Evolutionary conservation across 257 asterid species (phyloP).

Genomic region (Salvia splendens): DNA sequence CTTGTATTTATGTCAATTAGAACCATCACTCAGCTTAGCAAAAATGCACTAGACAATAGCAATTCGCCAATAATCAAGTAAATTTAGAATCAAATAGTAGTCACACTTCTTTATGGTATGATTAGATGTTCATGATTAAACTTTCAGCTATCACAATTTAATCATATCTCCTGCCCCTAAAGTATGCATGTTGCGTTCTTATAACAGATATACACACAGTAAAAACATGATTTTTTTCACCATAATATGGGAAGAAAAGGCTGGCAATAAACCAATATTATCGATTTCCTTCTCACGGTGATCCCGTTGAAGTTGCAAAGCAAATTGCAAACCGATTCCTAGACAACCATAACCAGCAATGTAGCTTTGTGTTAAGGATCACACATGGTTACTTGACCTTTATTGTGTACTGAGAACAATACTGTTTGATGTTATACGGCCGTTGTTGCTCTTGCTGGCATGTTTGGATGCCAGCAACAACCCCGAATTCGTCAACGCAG

Average conservation of each 20-base stretch:
- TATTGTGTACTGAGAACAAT: background rate
- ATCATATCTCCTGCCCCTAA: background rate
- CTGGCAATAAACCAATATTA: background rate
- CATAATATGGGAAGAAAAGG: too few species aligned
- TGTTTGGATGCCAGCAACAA: constrained; percentile 34
- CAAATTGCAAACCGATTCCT: constrained; percentile 32
- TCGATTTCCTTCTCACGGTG: constrained; percentile 29
- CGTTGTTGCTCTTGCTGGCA: constrained; percentile 32
- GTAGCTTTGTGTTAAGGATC: constrained; percentile 36
- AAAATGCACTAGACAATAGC: constrained; percentile 19
- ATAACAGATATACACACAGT: background rate
- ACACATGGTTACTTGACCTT: constrained; percentile 28
- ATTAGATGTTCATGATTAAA: constrained; percentile 27
- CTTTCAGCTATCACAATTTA: constrained; percentile 10
- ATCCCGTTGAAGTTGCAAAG: constrained; percentile 31
- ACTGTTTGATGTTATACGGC: constrained; percentile 6
- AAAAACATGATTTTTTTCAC: background rate
- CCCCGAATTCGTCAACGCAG: constrained; percentile 17
- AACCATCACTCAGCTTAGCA: constrained; percentile 23
- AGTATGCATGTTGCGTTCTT: background rate
- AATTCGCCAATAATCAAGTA: constrained; percentile 22
- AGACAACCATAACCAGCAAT: constrained; percentile 32
- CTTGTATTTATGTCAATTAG: constrained; percentile 23
- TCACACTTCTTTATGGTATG: constrained; percentile 20
- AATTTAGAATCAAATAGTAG: constrained; percentile 21